Percentiles rank a stretch among this genome's conserved stretches.
These are phyloP conservation scores for Paecilomyces variotii DNA, from an alignment of 2,329 filamentous ascomycete species.

Conservation along the genomic window DNA sequence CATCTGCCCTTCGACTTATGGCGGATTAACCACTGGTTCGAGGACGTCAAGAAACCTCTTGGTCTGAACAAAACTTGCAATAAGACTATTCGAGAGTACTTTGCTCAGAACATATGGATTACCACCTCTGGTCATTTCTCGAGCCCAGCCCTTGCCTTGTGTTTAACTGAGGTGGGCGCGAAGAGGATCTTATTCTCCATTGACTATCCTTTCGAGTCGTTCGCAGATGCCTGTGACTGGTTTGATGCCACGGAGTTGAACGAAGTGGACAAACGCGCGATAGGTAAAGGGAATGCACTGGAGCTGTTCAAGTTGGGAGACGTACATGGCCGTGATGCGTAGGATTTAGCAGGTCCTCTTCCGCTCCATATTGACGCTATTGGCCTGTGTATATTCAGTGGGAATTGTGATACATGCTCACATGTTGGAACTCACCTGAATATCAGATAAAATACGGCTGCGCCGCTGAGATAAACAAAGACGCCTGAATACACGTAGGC, in stretches of 20 bases:
- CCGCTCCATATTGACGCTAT: too few relatives aligned
- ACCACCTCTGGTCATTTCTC: slow-evolving; percentile 36
- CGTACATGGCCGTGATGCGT: too few relatives aligned
- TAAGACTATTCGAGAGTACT: slow-evolving; percentile 39
- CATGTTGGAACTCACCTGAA: too few relatives aligned
- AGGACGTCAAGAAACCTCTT: slow-evolving; percentile 30
- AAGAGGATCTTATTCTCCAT: slow-evolving; percentile 36
- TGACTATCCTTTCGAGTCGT: slow-evolving; percentile 35
- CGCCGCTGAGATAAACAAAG: too few relatives aligned
- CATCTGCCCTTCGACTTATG: slow-evolving; percentile 45
- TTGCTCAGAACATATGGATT: slow-evolving; percentile 35
- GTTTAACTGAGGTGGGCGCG: slow-evolving; percentile 30
- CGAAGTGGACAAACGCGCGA: slow-evolving; percentile 29
- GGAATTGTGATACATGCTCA: too few relatives aligned
- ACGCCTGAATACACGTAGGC: too few relatives aligned
- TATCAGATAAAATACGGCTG: too few relatives aligned
- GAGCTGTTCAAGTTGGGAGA: slow-evolving; percentile 29
- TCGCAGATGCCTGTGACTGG: slow-evolving; percentile 36
- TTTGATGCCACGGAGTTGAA: slow-evolving; percentile 35
- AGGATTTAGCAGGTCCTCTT: too few relatives aligned
- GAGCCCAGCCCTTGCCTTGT: slow-evolving; percentile 31
- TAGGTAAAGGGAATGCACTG: slow-evolving; percentile 42
- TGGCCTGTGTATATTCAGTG: too few relatives aligned
- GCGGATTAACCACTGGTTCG: slow-evolving; percentile 38
- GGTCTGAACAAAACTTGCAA: slow-evolving; percentile 32